Evolutionary conservation across 176 grass and related monocot species (phyloP), one percentile per base, ranked within the genome.

Genomic region (Dactylis glomerata): DNA sequence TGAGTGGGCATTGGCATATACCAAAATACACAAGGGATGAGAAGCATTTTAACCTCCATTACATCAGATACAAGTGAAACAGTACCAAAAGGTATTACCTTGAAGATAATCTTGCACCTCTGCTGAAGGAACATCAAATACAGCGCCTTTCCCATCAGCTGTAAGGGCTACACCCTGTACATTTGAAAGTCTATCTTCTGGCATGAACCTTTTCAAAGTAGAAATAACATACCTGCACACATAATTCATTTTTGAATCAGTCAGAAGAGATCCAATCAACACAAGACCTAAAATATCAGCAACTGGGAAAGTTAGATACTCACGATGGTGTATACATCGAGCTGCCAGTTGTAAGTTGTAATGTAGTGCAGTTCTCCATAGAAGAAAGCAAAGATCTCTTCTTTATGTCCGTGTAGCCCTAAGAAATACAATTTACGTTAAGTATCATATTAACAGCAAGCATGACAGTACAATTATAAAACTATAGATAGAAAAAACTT

Each of bases 371-470:
- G 62, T 89, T 86, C 59, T 99, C 97, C 97, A 99, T 92, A 5
- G 90, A 92, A 51, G 93, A 94, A 26, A 99, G 90, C 72, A 99
- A 75, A 1, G 97, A 99, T 58, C 97, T 92, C 74, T 92, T 99
- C 74, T 99, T 99, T 84, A 99, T 99, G 86, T 99, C 92, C 47
- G 81, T 89, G 63, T 94, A 99, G 10, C 97, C 97, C 97, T 96
- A 69, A 51, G 61, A 81, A 63, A 88, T 23, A 33, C 19, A 88
- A 71, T 77, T 56, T 19, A 0, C 12, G 67, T 85, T 81, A 90
- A 69, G 16, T 80, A 77, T 6, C 15, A 6, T 3, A 13, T 75
- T 51, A 51, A 75, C 77, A 62, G 22, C 26, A 2, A 75, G 41
- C 62, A 19, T 22, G 40, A 78, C 14, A 78, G n/a, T 19, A 40